Base-by-base conservation (phyloP, 1,139 yeast genomes). In the Sugiyamaella pinicola region DNA sequence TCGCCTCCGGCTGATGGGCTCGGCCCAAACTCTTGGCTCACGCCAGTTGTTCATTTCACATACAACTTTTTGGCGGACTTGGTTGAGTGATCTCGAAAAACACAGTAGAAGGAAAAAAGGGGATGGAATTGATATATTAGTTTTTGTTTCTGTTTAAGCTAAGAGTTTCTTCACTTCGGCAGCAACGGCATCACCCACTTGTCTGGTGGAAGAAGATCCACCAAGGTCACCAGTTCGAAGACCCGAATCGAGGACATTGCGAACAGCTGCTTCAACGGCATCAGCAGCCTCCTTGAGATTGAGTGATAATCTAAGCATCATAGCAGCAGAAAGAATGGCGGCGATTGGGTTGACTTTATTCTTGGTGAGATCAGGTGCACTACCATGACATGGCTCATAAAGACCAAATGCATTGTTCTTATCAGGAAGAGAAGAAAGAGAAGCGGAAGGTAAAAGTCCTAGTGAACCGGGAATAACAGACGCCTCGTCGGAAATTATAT, bases 361-460 rank as follows among this genome's bases (percentile, higher is more conserved):
- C 56, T 75, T 77, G 51, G 85, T 85, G 68, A 93, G 81, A 71
- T 93, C 99, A 42, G 99, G 99, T 24, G 99, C 99, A 41, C 96
- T 86, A 46, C 99, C 99, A 71, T 93, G 99, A 69, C 98, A 91
- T 61, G 99, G 99, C 74, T 93, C 99, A 71, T 93, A 93, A 59
- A 93, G 79, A 57, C 99, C 99, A 69, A 93, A 90, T 0, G 98
- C 98, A 47, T 80, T 76, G 77, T 91, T 91, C 45, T 91, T 83
- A 71, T 91, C 97, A 55, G 99, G 99, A 65, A 93, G 79, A 15
- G 97, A 88, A 4, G 97, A 95, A 66, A 93, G 81, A 19, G 98
- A 90, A 5, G 99, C 99, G 57, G 96, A 88, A 47, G 99, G 99
- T 61, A 93, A 79, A 62, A 93, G 81, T 55, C 99, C 99, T 58